These are phyloP conservation scores for Schoenoplectus tabernaemontani DNA, from an alignment of 202 grass and related monocot species.

Conservation along the genomic window DNA sequence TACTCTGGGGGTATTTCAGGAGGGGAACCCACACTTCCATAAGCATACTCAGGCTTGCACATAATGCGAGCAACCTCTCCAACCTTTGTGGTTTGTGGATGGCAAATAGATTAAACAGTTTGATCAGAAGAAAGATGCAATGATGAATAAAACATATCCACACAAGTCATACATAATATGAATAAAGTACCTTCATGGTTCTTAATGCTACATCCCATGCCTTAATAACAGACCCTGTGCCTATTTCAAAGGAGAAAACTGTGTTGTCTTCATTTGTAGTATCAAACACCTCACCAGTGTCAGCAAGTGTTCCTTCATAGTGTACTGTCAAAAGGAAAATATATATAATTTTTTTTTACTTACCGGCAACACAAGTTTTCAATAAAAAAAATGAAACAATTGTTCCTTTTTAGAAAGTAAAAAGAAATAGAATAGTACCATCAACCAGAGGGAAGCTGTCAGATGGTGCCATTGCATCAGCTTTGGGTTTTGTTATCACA, in stretches of 20 bases:
- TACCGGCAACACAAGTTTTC: too few relatives aligned
- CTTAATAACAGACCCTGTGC: slow-evolving; percentile 73
- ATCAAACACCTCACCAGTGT: slow-evolving; percentile 87
- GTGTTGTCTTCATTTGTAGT: slow-evolving; percentile 94
- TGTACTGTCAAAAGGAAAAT: slow-evolving; percentile 52
- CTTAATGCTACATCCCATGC: slow-evolving; percentile 88
- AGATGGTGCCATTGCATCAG: slow-evolving; percentile 65
- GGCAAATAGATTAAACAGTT: slow-evolving; percentile 14
- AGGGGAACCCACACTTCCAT: slow-evolving; percentile 72
- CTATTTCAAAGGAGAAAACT: slow-evolving; percentile 91
- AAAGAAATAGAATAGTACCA: slow-evolving; percentile 40
- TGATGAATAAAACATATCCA: not conserved
- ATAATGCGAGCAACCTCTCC: slow-evolving; percentile 85
- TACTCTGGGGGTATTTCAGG: slow-evolving; percentile 90
- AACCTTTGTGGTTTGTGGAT: slow-evolving; percentile 60
- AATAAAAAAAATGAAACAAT: not conserved
- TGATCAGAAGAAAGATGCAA: slow-evolving; percentile 17
- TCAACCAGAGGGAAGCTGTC: slow-evolving; percentile 79
- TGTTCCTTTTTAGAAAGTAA: not conserved
- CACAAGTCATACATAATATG: not conserved
- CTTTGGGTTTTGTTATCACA: slow-evolving; percentile 62
- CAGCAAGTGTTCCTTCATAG: slow-evolving; percentile 84
- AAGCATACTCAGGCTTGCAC: slow-evolving; percentile 91
- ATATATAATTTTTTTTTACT: too few relatives aligned
- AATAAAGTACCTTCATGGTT: slow-evolving; percentile 76